These are phyloP conservation scores for Physcomitrellopsis africana DNA, from an alignment of 225 moss, liverwort and hornwort species.

Conservation along the genomic window DNA sequence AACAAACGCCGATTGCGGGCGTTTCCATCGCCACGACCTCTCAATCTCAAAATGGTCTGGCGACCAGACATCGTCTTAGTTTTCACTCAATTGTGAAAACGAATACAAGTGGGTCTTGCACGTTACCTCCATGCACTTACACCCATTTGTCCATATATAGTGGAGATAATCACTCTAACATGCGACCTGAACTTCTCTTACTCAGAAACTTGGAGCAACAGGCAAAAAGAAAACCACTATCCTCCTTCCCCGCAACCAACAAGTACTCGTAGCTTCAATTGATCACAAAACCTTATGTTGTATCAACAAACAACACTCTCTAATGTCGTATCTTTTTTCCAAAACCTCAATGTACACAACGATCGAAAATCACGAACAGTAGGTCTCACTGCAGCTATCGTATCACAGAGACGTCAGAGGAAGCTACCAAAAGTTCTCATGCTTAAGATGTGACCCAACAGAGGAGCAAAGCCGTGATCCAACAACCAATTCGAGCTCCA, in stretches of 20 bases:
- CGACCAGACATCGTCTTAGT: conserved; percentile 46
- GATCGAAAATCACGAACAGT: background rate
- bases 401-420: background rate
- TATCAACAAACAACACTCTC: background rate
- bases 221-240: background rate
- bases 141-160: background rate
- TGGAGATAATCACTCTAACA: background rate
- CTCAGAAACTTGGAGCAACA: background rate
- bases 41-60: conserved; percentile 54
- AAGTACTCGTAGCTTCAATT: conserved; percentile 1
- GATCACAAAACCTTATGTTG: conserved; percentile 16
- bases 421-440: background rate
- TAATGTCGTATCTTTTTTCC: background rate
- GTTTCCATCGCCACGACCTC: conserved; percentile 56
- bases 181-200: conserved; percentile 1
- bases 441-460: background rate
- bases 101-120: background rate
- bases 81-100: background rate
- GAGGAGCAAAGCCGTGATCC: no score
- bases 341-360: background rate
- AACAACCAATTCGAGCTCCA: no score
- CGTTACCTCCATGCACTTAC: background rate
- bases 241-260: background rate
- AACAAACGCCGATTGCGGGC: conserved; percentile 47
- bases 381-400: background rate